phyloP scores from a whole-genome alignment of 441 rosid species.

The Dalechampia spathulata region DNA sequence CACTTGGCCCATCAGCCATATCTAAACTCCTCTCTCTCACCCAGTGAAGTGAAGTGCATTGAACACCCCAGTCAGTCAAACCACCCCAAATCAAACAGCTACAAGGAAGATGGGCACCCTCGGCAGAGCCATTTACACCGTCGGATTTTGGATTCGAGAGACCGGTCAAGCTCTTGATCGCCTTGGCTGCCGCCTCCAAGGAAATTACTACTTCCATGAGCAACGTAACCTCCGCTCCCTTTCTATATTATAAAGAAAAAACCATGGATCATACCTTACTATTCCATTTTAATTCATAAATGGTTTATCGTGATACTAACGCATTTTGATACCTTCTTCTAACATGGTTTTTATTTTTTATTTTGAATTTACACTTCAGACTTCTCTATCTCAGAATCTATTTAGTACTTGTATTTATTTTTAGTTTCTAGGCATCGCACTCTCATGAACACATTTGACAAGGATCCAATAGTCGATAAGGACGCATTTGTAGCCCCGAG shows the following conservation, averaged over 20 bases:
- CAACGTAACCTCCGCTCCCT: conserved; percentile 41
- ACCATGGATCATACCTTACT: conserved; percentile 11
- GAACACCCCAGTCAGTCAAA: no score
- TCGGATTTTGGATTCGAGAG: conserved; percentile 95
- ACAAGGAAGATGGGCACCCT: conserved; percentile 71
- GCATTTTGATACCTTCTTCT: no score
- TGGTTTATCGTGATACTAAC: no score
- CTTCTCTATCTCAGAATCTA: no score
- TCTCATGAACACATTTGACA: conserved; percentile 80
- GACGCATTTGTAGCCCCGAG: conserved; percentile 89
- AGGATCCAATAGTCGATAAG: conserved; percentile 70
- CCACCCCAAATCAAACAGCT: no score
- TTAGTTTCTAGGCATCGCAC: conserved; percentile 92
- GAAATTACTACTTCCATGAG: conserved; percentile 72
- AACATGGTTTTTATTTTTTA: no score
- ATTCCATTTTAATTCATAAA: background rate
- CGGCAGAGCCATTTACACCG: conserved; percentile 72
- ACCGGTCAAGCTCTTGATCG: conserved; percentile 93
- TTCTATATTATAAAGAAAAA: background rate
- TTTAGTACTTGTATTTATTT: conserved; percentile 9
- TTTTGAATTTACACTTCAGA: no score
- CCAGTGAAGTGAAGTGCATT: no score
- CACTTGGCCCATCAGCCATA: no score
- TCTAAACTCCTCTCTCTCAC: no score
- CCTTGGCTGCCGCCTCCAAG: conserved; percentile 91